Conservation (phyloP, 2,329 filamentous ascomycete species). For the Fusarium verrucosum region DNA sequence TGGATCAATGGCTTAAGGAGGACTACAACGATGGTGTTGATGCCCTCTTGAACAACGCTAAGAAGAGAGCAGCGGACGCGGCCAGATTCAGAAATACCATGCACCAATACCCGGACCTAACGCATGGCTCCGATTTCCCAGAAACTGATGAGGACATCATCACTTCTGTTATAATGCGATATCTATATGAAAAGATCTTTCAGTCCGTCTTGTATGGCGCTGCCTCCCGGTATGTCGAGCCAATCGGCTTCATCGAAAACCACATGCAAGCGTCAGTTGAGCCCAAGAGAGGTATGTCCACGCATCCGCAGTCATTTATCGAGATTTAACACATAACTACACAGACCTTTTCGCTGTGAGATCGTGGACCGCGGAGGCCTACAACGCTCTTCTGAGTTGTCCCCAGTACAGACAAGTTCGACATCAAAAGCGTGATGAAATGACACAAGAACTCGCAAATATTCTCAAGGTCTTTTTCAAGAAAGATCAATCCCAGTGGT, state of each 20-base stretch:
- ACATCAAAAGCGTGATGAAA: constrained; percentile 34
- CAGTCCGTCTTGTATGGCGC: constrained; percentile 47
- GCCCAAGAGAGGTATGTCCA: constrained; percentile 50
- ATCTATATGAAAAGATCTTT: constrained; percentile 50
- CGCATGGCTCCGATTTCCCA: constrained; percentile 46
- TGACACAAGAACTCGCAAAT: constrained; percentile 44
- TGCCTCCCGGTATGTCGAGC: constrained; percentile 36
- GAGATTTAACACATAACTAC: not conserved
- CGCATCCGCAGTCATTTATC: not conserved
- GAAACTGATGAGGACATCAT: constrained; percentile 53
- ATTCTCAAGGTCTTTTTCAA: constrained; percentile 45
- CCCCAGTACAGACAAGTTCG: constrained; percentile 44
- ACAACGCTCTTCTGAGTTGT: constrained; percentile 49
- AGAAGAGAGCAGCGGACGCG: constrained; percentile 41
- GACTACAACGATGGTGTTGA: constrained; percentile 41
- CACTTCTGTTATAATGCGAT: constrained; percentile 49
- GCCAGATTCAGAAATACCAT: constrained; percentile 43
- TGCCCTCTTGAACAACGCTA: constrained; percentile 28
- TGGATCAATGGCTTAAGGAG: constrained; percentile 46
- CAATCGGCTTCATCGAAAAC: constrained; percentile 48
- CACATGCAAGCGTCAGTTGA: constrained; percentile 49
- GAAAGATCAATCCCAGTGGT: constrained; percentile 37
- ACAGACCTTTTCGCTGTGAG: constrained; percentile 51
- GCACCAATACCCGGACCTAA: constrained; percentile 46
- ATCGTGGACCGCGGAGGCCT: constrained; percentile 52